Evolutionary conservation across 1,284 basidiomycete species (phyloP).

Genomic region (Butyriboletus appendiculatus): DNA sequence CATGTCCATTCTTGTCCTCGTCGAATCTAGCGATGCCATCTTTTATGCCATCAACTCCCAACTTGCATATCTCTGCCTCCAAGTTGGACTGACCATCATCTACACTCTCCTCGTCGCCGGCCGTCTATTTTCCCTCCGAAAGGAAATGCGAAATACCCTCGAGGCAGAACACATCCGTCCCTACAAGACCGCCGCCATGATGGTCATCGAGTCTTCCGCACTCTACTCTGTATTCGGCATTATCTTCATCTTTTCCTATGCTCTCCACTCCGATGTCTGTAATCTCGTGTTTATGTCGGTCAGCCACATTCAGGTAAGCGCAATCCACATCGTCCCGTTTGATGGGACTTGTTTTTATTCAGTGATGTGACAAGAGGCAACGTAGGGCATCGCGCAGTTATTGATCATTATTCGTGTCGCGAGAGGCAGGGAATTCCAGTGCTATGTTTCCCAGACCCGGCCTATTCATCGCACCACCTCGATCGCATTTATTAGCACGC

Average conservation of each 20-base stretch:
- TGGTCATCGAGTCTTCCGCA: constrained; percentile 32
- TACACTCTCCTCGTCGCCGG: constrained; percentile 33
- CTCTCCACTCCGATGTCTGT: constrained; percentile 19
- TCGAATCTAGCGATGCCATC: constrained; percentile 15
- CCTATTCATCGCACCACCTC: not conserved
- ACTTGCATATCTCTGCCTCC: constrained; percentile 31
- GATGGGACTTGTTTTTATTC: not conserved
- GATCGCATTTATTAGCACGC: not conserved
- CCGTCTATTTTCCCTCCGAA: constrained; percentile 24
- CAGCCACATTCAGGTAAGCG: constrained; percentile 28
- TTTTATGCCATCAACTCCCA: constrained; percentile 29
- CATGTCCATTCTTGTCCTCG: constrained; percentile 28
- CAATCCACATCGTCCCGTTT: not conserved
- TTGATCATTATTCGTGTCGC: constrained; percentile 35
- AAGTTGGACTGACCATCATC: constrained; percentile 30
- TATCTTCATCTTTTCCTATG: constrained; percentile 25
- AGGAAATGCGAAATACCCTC: constrained; percentile 16
- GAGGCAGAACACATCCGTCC: constrained; percentile 19
- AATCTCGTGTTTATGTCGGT: constrained; percentile 26
- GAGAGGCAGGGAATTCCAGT: constrained; percentile 8
- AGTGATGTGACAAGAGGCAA: not conserved
- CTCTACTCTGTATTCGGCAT: constrained; percentile 19
- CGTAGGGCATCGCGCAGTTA: constrained; percentile 30
- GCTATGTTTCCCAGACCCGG: not conserved
- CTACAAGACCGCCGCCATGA: constrained; percentile 18